phyloP scores from a whole-genome alignment of 768 basidiomycete genomes.

The Naganishia kalamii region DNA sequence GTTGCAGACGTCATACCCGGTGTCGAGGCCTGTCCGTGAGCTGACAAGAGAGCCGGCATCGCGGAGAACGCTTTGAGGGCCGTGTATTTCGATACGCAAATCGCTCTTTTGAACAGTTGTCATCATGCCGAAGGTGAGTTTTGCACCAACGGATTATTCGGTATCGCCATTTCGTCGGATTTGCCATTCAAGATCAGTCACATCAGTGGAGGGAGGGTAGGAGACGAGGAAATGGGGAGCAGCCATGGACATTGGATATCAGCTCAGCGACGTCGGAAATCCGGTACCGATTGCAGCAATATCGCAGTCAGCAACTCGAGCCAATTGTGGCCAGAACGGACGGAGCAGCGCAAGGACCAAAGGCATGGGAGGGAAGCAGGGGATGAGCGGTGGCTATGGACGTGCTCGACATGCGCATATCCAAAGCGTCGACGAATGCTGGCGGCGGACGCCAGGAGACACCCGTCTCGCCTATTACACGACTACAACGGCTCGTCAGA shows the following conservation, averaged over 20 bases:
- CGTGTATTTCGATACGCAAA: not conserved
- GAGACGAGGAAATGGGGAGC: not conserved
- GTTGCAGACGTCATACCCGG: constrained; percentile 14
- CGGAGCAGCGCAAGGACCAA: no score
- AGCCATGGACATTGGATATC: no score
- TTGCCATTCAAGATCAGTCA: not conserved
- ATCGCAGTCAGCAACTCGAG: not conserved
- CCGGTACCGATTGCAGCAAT: not conserved
- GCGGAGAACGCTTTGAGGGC: not conserved
- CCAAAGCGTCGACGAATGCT: no score
- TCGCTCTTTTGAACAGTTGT: not conserved
- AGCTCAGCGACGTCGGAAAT: no score
- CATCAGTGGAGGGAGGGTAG: no score
- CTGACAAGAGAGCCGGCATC: not conserved
- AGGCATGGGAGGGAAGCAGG: no score
- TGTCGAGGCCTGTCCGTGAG: not conserved
- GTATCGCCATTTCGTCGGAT: not conserved
- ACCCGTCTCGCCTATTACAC: no score
- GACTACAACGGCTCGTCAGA: no score
- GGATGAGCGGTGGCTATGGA: no score
- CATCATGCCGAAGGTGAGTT: constrained; percentile 15
- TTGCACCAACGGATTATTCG: not conserved
- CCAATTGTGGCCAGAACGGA: no score
- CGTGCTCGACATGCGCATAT: no score
- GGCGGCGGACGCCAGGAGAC: no score